Percentiles rank a stretch among this genome's conserved stretches.
These are phyloP conservation scores for Suhomyces terraborum DNA, from an alignment of 1,139 yeast species.

Conservation along the genomic window DNA sequence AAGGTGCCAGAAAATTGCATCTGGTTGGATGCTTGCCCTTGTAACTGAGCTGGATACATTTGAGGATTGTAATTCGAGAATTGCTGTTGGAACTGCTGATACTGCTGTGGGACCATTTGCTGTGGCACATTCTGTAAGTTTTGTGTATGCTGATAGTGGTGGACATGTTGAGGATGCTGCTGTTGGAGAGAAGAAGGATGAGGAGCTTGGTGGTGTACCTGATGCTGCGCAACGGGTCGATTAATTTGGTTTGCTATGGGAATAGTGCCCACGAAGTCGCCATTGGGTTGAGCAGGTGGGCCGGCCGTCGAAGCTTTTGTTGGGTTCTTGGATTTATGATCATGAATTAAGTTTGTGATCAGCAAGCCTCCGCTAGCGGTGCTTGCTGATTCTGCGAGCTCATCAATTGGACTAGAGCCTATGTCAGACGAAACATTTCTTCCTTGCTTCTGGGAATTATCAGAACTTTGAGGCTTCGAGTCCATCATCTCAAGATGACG, in stretches of 20 bases:
- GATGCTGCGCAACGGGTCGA: neutral
- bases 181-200: neutral
- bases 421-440: neutral
- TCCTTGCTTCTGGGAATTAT: neutral
- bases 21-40: neutral
- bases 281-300: neutral
- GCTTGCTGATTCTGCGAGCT: slow-evolving; percentile 4
- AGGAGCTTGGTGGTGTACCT: too few species aligned
- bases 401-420: slow-evolving; percentile 4
- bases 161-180: neutral
- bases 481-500: slow-evolving; percentile 30
- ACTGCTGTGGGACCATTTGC: neutral
- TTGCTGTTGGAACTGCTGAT: neutral
- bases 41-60: neutral
- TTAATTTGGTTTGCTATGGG: neutral
- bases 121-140: neutral
- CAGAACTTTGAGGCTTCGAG: neutral
- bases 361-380: slow-evolving; percentile 6
- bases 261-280: neutral
- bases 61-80: neutral
- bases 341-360: slow-evolving; percentile 10
- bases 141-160: neutral
- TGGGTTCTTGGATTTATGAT: slow-evolving; percentile 1
- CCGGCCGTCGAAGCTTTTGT: neutral
- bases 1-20: neutral